These are phyloP conservation scores for Botryosphaeria dothidea DNA, from an alignment of 2,329 filamentous ascomycete genomes.

Conservation along the genomic window DNA sequence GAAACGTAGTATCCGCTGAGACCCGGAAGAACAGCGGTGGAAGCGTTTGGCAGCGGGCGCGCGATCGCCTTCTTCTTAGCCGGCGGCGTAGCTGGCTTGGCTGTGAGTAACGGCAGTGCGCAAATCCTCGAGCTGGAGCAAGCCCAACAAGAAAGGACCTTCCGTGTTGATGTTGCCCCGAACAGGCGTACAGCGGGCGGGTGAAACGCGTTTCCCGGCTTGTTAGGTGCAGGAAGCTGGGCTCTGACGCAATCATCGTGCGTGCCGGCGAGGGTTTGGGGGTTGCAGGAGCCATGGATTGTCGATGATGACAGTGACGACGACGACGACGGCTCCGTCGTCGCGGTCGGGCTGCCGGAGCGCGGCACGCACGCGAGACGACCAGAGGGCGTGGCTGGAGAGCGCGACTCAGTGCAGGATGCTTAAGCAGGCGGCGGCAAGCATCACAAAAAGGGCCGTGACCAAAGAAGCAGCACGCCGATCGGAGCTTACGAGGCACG, in stretches of 20 bases:
- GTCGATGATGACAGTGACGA: background rate
- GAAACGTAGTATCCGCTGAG: slow-evolving; percentile 8
- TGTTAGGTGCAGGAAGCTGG: background rate
- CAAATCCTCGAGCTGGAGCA: background rate
- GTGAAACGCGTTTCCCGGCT: slow-evolving; percentile 1
- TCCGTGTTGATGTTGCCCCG: background rate
- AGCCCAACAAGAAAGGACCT: background rate
- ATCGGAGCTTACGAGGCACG: background rate
- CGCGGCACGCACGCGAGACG: no score
- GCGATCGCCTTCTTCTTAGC: background rate
- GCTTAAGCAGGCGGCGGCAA: background rate
- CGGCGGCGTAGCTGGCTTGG: slow-evolving; percentile 5
- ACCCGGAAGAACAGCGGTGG: background rate
- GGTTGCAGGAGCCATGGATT: background rate
- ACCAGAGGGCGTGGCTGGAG: background rate
- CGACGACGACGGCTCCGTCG: background rate
- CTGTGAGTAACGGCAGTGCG: background rate
- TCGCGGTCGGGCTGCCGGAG: no score
- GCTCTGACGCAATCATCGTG: slow-evolving; percentile 1
- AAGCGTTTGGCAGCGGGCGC: background rate
- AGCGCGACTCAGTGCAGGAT: background rate
- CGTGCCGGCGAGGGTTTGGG: background rate
- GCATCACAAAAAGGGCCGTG: background rate
- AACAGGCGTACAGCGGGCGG: background rate
- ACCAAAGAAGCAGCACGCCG: background rate